phyloP scores from a whole-genome alignment of 352 stramenopile genomes.

The Stramenopiles sp. region DNA sequence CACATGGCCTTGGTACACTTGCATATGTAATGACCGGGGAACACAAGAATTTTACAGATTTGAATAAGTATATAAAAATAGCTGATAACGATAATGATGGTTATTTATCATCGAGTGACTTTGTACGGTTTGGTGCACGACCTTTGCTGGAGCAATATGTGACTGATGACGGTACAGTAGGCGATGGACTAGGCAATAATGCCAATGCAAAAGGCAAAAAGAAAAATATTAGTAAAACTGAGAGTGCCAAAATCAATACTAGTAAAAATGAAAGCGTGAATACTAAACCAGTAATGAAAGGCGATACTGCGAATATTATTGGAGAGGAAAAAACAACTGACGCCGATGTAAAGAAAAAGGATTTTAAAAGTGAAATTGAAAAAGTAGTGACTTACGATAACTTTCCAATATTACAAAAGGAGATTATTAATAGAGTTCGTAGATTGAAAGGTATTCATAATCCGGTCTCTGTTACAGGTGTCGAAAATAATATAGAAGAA shows the following conservation, averaged over 20 bases:
- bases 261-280: no score
- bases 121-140: background rate
- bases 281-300: no score
- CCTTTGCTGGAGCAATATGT: background rate
- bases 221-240: no score
- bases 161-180: background rate
- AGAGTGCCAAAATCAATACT: background rate
- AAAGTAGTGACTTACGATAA: background rate
- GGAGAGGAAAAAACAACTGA: no score
- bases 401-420: background rate
- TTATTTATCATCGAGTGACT: background rate
- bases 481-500: background rate
- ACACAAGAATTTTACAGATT: background rate
- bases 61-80: background rate
- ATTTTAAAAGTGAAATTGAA: no score
- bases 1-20: background rate
- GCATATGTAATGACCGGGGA: background rate
- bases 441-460: background rate
- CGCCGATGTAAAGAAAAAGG: background rate
- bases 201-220: no score
- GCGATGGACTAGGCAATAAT: no score
- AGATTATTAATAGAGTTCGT: background rate
- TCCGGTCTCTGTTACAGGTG: background rate
- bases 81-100: background rate
- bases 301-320: no score